Percentiles rank a stretch among this genome's conserved stretches.
These are phyloP conservation scores for Globisporangium takayamanum DNA, from an alignment of 352 stramenopile species.

Conservation along the genomic window DNA sequence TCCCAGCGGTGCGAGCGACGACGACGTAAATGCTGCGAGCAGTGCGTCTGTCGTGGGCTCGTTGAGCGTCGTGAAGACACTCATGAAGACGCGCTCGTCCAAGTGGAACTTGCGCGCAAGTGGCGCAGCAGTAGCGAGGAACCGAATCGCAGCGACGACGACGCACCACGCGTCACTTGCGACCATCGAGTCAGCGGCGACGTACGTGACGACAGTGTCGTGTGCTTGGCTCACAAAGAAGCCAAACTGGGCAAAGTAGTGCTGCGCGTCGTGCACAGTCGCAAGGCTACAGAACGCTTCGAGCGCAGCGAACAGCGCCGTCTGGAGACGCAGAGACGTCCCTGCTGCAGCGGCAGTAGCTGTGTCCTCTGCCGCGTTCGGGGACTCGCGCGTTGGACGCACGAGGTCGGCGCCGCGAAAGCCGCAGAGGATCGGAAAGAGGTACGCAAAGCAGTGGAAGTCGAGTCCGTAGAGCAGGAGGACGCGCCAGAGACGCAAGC, in stretches of 20 bases:
- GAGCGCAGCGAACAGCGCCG: constrained; percentile 40
- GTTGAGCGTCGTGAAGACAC: constrained; percentile 30
- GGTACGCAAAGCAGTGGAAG: constrained; percentile 62
- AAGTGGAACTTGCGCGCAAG: constrained; percentile 58
- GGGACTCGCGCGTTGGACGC: neutral
- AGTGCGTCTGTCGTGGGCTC: constrained; percentile 2
- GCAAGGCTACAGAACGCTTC: constrained; percentile 42
- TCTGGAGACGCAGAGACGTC: neutral
- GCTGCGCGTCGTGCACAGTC: constrained; percentile 42
- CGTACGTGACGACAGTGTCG: constrained; percentile 13
- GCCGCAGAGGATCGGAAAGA: constrained; percentile 47
- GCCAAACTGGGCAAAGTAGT: constrained; percentile 53
- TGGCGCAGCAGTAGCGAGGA: constrained; percentile 27
- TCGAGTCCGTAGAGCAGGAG: constrained; percentile 59
- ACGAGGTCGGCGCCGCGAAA: constrained; percentile 21
- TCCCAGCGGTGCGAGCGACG: constrained; percentile 2
- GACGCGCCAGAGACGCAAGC: constrained; percentile 54
- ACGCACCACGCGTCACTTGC: constrained; percentile 9
- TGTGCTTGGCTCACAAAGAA: constrained; percentile 45
- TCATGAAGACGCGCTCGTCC: constrained; percentile 20
- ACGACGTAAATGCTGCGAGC: neutral
- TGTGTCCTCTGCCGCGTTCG: neutral
- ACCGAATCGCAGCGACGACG: constrained; percentile 35
- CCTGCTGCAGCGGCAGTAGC: neutral
- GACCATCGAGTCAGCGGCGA: neutral